phyloP scores from a whole-genome alignment of 768 basidiomycete genomes.

The Hemileccinum rubropunctum region DNA sequence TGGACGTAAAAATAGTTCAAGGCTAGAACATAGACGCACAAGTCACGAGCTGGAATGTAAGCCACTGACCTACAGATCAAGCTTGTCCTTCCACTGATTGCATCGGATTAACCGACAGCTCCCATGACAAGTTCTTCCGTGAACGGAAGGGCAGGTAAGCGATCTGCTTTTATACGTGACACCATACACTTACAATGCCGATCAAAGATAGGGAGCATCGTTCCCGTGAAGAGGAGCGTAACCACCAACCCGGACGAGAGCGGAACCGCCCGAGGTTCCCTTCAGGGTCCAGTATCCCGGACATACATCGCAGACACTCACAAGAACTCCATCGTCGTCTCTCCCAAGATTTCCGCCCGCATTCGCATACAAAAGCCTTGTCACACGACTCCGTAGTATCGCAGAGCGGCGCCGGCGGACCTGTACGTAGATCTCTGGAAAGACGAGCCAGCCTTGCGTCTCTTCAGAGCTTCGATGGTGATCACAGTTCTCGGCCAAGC shows the following conservation, averaged over 20 bases:
- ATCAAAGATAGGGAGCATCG: slow-evolving; percentile 29
- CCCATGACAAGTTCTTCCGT: slow-evolving; percentile 27
- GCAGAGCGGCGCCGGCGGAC: slow-evolving; percentile 5
- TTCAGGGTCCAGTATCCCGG: slow-evolving; percentile 25
- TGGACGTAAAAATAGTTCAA: slow-evolving; percentile 1
- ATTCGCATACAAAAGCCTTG: slow-evolving; percentile 20
- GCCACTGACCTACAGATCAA: not conserved
- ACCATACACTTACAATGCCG: not conserved
- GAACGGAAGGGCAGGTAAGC: slow-evolving; percentile 19
- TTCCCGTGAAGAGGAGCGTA: slow-evolving; percentile 29
- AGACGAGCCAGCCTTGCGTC: slow-evolving; percentile 41
- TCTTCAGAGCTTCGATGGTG: slow-evolving; percentile 40
- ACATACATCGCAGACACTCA: slow-evolving; percentile 24
- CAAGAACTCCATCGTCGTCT: slow-evolving; percentile 27
- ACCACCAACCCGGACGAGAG: slow-evolving; percentile 45
- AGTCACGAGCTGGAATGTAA: slow-evolving; percentile 18
- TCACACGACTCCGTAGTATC: slow-evolving; percentile 17
- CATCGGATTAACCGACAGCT: slow-evolving; percentile 18
- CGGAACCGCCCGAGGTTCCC: slow-evolving; percentile 41
- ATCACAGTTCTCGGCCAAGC: slow-evolving; percentile 40
- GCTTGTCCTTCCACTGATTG: not conserved
- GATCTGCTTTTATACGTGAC: slow-evolving; percentile 6
- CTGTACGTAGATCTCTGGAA: slow-evolving; percentile 10
- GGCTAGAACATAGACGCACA: slow-evolving; percentile 5
- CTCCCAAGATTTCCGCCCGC: slow-evolving; percentile 28